phyloP scores from a whole-genome alignment of 768 basidiomycete species.

The Neoboletus subvelutipes region DNA sequence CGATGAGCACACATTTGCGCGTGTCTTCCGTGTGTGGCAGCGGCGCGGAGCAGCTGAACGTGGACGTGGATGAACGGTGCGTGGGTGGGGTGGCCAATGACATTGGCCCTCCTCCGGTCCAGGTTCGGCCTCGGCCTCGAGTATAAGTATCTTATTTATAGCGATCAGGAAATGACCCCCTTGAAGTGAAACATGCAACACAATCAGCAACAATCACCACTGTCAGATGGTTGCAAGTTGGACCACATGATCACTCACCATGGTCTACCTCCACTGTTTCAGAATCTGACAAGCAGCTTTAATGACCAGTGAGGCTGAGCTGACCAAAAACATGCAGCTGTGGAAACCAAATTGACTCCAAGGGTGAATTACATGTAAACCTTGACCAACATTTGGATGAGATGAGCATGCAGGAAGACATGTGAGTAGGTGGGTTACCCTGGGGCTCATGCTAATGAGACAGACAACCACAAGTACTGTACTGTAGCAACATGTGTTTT shows the following conservation, averaged over 20 bases:
- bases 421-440: too few species aligned
- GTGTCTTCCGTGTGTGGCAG: constrained; percentile 4
- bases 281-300: neutral
- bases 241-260: neutral
- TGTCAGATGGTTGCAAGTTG: too few species aligned
- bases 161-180: neutral
- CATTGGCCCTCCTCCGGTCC: neutral
- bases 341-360: neutral
- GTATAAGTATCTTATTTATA: neutral
- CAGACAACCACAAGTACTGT: neutral
- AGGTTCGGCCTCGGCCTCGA: too few species aligned
- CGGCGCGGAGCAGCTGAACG: constrained; percentile 9
- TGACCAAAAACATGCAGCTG: neutral
- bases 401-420: too few species aligned
- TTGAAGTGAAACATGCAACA: neutral
- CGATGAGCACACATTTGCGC: too few species aligned
- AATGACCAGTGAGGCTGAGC: too few species aligned
- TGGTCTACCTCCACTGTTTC: neutral
- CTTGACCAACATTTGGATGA: neutral
- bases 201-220: neutral
- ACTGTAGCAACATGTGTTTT: neutral
- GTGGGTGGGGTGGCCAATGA: constrained; percentile 18
- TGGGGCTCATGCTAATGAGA: neutral
- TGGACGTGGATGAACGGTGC: constrained; percentile 5
- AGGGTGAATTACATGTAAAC: neutral